These are phyloP conservation scores for Tremellales sp. DNA, from an alignment of 1,284 basidiomycete genomes.

Conservation along the genomic window DNA sequence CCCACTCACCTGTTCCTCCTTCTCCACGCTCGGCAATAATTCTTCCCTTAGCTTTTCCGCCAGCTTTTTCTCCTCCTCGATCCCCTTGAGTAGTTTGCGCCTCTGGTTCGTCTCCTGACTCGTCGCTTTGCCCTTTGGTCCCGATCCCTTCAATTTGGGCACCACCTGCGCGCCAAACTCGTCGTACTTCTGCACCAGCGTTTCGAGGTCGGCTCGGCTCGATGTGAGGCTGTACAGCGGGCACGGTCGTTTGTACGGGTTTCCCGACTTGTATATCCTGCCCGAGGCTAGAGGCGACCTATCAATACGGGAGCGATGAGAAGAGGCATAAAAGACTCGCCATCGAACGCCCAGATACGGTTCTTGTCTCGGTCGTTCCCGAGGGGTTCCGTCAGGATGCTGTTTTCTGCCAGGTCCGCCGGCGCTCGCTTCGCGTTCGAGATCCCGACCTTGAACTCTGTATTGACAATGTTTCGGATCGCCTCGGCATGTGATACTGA, in stretches of 20 bases:
- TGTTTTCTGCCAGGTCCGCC: slow-evolving; percentile 16
- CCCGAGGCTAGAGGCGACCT: slow-evolving; percentile 26
- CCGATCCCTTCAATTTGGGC: slow-evolving; percentile 14
- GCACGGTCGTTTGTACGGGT: slow-evolving; percentile 48
- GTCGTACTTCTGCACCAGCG: slow-evolving; percentile 19
- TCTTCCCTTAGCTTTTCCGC: slow-evolving; percentile 25
- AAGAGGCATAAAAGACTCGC: slow-evolving; percentile 21
- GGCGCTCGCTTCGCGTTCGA: slow-evolving; percentile 15
- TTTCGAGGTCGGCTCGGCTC: slow-evolving; percentile 28
- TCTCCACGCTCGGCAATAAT: slow-evolving; percentile 36
- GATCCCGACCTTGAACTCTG: slow-evolving; percentile 24
- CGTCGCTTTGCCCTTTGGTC: slow-evolving; percentile 22
- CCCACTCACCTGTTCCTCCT: slow-evolving; percentile 36
- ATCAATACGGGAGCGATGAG: slow-evolving; percentile 1
- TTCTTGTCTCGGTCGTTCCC: slow-evolving; percentile 40
- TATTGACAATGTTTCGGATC: slow-evolving; percentile 36
- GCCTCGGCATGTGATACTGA: slow-evolving; percentile 37
- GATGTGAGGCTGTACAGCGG: slow-evolving; percentile 32
- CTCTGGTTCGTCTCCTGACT: slow-evolving; percentile 13
- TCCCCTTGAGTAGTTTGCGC: slow-evolving; percentile 25
- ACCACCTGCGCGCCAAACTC: slow-evolving; percentile 15
- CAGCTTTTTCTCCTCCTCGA: slow-evolving; percentile 34
- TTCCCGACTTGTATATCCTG: slow-evolving; percentile 43
- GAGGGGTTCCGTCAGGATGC: slow-evolving; percentile 31
- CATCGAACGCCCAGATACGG: slow-evolving; percentile 46